A percentile compares a stretch with the other conserved stretches of the same genome.
Conservation (phyloP, 371 early-diverging fungal genomes). For the Mucor plumbeus region DNA sequence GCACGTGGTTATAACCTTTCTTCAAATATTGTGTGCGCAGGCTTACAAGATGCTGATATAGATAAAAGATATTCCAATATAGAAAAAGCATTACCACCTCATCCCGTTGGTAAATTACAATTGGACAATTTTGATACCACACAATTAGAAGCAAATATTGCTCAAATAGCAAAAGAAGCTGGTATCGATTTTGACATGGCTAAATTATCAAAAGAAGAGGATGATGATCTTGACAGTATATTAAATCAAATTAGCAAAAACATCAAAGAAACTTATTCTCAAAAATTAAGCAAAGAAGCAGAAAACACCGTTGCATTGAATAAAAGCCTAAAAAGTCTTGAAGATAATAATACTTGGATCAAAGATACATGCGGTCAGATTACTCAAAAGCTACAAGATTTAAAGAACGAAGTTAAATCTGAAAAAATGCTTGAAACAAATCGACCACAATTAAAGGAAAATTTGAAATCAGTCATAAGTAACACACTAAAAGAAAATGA, state of each 20-base stretch:
- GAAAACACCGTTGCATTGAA: neutral
- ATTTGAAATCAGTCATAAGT: neutral
- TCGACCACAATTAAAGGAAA: neutral
- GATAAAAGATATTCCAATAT: neutral
- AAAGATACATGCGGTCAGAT: neutral
- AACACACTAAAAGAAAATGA: neutral
- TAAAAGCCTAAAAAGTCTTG: neutral
- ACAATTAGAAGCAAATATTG: neutral
- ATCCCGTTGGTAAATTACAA: neutral
- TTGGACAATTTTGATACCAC: neutral
- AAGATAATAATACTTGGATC: neutral
- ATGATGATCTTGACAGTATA: neutral
- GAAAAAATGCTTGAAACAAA: neutral
- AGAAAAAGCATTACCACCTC: neutral
- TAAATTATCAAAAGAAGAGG: neutral
- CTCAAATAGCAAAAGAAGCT: neutral
- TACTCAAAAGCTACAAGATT: neutral
- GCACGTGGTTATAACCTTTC: conserved; percentile 2
- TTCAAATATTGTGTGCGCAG: neutral
- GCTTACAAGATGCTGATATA: neutral
- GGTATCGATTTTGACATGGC: neutral
- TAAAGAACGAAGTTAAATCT: neutral
- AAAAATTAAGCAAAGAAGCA: neutral
- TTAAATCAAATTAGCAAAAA: neutral
- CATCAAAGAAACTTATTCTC: neutral